Evolutionary conservation across 2,329 filamentous ascomycete genomes (phyloP), one percentile per base, ranked within the genome.

Genomic region (Verticillium alfalfae): DNA sequence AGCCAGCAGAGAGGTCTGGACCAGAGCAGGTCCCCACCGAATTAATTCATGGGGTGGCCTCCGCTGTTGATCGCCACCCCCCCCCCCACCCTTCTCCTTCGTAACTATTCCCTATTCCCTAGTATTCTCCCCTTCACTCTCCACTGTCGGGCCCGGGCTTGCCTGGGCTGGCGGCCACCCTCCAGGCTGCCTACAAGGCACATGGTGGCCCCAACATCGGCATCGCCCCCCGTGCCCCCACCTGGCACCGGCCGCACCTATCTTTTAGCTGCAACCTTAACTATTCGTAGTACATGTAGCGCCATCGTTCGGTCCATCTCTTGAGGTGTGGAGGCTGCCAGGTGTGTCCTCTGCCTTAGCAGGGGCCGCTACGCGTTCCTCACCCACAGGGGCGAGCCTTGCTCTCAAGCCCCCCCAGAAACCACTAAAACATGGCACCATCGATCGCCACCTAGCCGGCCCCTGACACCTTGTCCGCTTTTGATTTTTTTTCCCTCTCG

Each of bases 361-460:
- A n/a, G 10, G 10, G 45, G n/a, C 45, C 45, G n/a, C 45, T 12
- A n/a, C 39, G 13, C 39, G 16, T 16, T 16, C 16, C 16, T 41
- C 39, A 37, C 45, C 18, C 45, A 52, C 45, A 52, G 45, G 45
- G 45, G 45, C 45, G 45, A 52, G 45, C 26, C 54, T 56, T 56
- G 56, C 38, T 37, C 56, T 57, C 56, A 15, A 57, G 39, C 54
- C 57, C 57, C 57, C 57, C 57, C 57, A 49, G 57, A 49, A 45
- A 58, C 37, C 57, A 34, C 57, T 58, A 58, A 58, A 58, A 49
- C 57, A 37, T 39, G 49, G 57, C 57, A 58, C 64, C 61, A 56
- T 52, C 59, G 61, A 61, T 60, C 57, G 22, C 13, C 57, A 39
- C 22, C n/a, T 58, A 49, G 38, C 45, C 9, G 45, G 18, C 45